Evolutionary conservation across 495 filamentous ascomycete genomes (phyloP).

Genomic region (Saxophila tyrrhenica): DNA sequence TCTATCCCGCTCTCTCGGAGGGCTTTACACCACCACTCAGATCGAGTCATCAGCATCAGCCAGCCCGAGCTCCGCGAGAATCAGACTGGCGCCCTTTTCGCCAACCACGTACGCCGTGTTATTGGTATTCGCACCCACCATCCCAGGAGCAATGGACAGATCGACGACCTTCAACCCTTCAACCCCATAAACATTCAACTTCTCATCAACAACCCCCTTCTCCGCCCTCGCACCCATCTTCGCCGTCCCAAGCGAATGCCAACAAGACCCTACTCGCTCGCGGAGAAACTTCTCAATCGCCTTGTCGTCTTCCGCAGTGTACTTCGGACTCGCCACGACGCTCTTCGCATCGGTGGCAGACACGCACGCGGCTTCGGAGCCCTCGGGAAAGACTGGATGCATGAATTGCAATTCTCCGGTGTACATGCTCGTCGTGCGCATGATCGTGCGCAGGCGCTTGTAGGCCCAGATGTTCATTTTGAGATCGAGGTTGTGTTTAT

Average conservation of each 20-base stretch:
- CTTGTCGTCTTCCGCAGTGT: slow-evolving; percentile 41
- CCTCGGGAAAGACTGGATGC: slow-evolving; percentile 41
- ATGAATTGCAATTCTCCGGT: slow-evolving; percentile 38
- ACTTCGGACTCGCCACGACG: slow-evolving; percentile 29
- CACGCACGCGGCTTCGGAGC: slow-evolving; percentile 31
- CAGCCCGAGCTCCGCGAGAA: slow-evolving; percentile 41
- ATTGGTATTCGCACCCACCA: slow-evolving; percentile 51
- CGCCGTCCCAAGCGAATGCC: slow-evolving; percentile 41
- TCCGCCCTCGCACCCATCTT: slow-evolving; percentile 33
- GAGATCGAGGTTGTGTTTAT: slow-evolving; percentile 19
- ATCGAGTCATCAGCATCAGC: no score
- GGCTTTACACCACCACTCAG: no score
- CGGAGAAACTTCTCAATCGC: slow-evolving; percentile 36
- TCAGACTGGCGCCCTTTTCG: slow-evolving; percentile 50
- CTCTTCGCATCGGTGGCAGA: slow-evolving; percentile 3
- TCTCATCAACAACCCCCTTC: slow-evolving; percentile 40
- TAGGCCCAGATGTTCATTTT: slow-evolving; percentile 35
- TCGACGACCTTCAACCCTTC: slow-evolving; percentile 38
- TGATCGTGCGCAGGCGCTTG: slow-evolving; percentile 35
- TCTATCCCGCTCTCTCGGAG: no score
- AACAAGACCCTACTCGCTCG: slow-evolving; percentile 33
- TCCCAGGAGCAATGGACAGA: slow-evolving; percentile 40
- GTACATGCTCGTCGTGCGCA: slow-evolving; percentile 40
- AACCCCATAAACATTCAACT: slow-evolving; percentile 40
- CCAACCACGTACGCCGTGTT: slow-evolving; percentile 48